Evolutionary conservation across 495 filamentous ascomycete genomes (phyloP), one percentile per base, ranked within the genome.

Genomic region (Aspergillus homomorphus): DNA sequence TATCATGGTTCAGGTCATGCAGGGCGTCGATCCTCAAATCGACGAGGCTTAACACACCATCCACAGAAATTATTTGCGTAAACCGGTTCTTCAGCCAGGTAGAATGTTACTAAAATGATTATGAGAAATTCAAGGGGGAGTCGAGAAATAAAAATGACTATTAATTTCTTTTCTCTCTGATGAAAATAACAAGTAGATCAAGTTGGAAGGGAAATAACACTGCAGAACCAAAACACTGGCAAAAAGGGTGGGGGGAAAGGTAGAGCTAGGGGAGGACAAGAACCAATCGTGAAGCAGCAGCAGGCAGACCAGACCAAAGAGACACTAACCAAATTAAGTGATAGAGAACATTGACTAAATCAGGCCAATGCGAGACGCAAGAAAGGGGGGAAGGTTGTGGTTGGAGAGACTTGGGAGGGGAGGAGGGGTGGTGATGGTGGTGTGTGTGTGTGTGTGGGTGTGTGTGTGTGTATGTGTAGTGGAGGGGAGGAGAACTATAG

Each of bases 1-100:
- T 75, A 73, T 74, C 73, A 71, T 66, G 69, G 68, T 69, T 69
- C 68, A 66, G 72, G 75, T 78, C 77, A 78, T 79, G 77, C 77
- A 78, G 71, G 70, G 62, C 63, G 73, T 74, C 68, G 72, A 76
- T 76, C 73, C 48, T 59, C 62, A 59, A 65, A 61, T 65, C 54
- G 51, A 60, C 56, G 54, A 66, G 64, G 64, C 64, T 66, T 66
- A 57, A 63, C 43, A 53, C 54, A 45, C 53, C 56, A 55, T 44
- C 60, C 50, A 59, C 46, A 46, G 53, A 53, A 30, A 66, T 61
- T 66, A 63, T 60, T 38, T 55, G 55, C 58, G 58, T 57, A 57
- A 43, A 48, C 50, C 57, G 20, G 48, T 51, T 51, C 50, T 62
- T 57, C 33, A 61, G 45, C 54, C 22, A 22, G 45, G 26, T 30